These are phyloP conservation scores for Diphasiastrum complanatum DNA, from an alignment of 83 land plant species.

Conservation along the genomic window DNA sequence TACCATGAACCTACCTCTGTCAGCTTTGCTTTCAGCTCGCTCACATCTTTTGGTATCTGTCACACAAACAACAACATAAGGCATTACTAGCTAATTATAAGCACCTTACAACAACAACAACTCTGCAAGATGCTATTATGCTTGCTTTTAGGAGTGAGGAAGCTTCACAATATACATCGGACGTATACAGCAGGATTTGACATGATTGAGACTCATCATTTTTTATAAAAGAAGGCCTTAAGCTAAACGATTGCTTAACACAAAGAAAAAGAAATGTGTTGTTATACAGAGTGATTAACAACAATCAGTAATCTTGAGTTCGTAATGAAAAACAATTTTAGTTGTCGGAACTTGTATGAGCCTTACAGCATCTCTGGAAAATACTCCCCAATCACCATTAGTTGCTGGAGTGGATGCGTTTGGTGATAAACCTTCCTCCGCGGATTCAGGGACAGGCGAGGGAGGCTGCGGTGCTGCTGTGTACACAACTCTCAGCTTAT, in stretches of 20 bases:
- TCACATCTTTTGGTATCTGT: constrained; percentile 31
- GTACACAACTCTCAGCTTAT: constrained; percentile 20
- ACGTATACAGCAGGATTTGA: no score
- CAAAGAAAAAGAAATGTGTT: no score
- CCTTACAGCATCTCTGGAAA: not conserved
- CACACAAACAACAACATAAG: constrained; percentile 3
- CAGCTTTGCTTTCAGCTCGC: constrained; percentile 32
- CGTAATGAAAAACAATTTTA: not conserved
- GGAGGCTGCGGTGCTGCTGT: constrained; percentile 28
- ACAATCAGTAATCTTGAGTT: not conserved
- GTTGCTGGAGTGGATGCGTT: constrained; percentile 2
- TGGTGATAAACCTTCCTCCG: constrained; percentile 24
- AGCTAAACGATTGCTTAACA: no score
- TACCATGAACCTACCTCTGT: constrained; percentile 22
- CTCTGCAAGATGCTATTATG: no score
- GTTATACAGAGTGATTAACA: not conserved
- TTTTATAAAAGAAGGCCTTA: no score
- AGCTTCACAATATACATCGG: no score
- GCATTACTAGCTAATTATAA: not conserved
- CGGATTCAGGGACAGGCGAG: constrained; percentile 26
- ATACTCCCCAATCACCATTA: not conserved
- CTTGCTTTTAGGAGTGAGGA: no score
- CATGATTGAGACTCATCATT: no score
- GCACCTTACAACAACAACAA: not conserved
- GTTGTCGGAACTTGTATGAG: not conserved